phyloP scores from a whole-genome alignment of 495 filamentous ascomycete genomes.

The Neurospora tetraspora region DNA sequence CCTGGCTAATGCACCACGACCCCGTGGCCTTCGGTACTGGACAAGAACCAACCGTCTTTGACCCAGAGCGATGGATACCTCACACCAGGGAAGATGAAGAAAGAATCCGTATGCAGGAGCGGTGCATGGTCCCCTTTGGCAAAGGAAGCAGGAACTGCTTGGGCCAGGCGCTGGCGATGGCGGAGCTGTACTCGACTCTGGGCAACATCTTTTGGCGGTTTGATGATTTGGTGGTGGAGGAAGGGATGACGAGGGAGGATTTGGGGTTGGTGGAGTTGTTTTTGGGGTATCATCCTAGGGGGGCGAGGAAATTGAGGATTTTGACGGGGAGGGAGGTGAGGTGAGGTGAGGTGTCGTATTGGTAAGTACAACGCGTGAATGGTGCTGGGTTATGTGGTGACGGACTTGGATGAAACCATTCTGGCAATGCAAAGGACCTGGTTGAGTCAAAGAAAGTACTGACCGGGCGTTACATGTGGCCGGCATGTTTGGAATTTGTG shows the following conservation, averaged over 20 bases:
- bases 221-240: not conserved
- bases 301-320: not conserved
- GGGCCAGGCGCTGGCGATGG: constrained; percentile 37
- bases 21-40: constrained; percentile 21
- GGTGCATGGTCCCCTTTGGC: constrained; percentile 33
- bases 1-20: constrained; percentile 29
- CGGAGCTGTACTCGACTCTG: constrained; percentile 36
- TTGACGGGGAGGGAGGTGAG: not conserved
- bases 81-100: constrained; percentile 5
- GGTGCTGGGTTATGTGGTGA: not conserved
- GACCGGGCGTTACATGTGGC: not conserved
- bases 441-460: not conserved
- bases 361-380: not conserved
- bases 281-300: constrained; percentile 8
- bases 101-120: constrained; percentile 15
- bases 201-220: constrained; percentile 31
- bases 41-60: constrained; percentile 25
- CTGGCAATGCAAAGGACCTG: not conserved
- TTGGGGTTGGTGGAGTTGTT: constrained; percentile 6
- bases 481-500: not conserved
- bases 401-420: no score
- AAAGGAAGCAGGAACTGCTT: constrained; percentile 39
- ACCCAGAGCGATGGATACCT: constrained; percentile 37
- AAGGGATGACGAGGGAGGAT: constrained; percentile 1
- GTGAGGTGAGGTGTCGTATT: no score